Percentiles rank a stretch among this genome's conserved stretches.
Conservation (phyloP, 208 protist genomes). For the Acanthamoeba royreba region DNA sequence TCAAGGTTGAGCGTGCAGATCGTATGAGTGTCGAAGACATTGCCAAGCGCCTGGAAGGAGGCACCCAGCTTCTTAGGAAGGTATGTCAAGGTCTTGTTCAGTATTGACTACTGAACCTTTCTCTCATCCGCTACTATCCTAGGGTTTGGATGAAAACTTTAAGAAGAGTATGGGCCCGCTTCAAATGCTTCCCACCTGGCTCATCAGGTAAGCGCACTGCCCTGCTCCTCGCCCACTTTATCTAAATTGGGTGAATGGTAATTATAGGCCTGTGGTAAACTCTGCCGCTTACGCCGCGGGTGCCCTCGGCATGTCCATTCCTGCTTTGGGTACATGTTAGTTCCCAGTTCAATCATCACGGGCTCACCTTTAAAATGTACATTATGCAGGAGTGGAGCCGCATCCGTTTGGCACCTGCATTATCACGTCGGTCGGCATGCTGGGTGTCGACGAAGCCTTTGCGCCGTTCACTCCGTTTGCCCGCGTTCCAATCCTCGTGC, state of each 20-base stretch:
- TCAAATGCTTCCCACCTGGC: not conserved
- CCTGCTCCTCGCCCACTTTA: not conserved
- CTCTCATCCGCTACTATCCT: not conserved
- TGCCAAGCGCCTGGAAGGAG: not conserved
- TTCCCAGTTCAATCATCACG: not conserved
- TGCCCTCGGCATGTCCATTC: not conserved
- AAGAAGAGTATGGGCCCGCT: constrained; percentile 40
- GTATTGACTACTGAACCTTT: too few relatives aligned
- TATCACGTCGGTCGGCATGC: constrained; percentile 32
- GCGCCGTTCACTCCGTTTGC: constrained; percentile 30
- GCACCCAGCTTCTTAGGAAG: constrained; percentile 20
- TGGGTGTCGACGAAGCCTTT: constrained; percentile 30
- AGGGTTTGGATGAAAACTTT: constrained; percentile 29
- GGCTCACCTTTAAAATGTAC: not conserved
- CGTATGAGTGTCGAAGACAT: not conserved
- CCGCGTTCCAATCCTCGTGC: not conserved
- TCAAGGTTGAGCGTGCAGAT: constrained; percentile 3
- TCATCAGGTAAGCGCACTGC: not conserved
- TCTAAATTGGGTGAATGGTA: not conserved
- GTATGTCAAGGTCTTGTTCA: too few relatives aligned
- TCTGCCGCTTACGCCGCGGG: not conserved
- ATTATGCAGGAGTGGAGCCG: not conserved
- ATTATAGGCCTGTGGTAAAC: not conserved
- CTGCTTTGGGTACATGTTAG: not conserved
- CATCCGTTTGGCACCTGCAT: constrained; percentile 27